A percentile compares a stretch with the other conserved stretches of the same genome.
phyloP scores from a whole-genome alignment of 2,329 filamentous ascomycete species.

The Colletotrichum higginsianum region DNA sequence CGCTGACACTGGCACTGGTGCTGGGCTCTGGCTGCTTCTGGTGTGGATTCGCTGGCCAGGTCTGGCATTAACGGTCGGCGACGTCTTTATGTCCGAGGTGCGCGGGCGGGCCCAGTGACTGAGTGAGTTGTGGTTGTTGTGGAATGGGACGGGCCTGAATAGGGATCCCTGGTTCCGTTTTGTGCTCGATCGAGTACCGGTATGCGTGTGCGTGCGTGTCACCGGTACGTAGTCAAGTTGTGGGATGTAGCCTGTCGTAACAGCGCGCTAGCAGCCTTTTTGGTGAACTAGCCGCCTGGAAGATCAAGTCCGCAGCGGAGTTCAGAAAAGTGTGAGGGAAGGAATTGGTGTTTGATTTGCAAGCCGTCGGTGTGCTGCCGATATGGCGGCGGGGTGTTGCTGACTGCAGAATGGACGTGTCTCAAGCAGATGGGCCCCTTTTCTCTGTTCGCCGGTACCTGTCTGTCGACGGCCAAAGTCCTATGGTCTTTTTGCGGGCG shows the following conservation, averaged over 20 bases:
- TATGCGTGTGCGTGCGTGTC: background rate
- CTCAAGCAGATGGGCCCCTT: slow-evolving; percentile 22
- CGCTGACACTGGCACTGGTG: slow-evolving; percentile 11
- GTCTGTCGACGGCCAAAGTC: slow-evolving; percentile 17
- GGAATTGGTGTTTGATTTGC: slow-evolving; percentile 34
- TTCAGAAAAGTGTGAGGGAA: slow-evolving; percentile 27
- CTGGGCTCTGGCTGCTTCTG: slow-evolving; percentile 24
- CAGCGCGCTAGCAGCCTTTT: slow-evolving; percentile 33
- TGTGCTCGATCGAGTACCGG: slow-evolving; percentile 6
- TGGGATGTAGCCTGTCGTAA: slow-evolving; percentile 31
- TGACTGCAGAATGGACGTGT: slow-evolving; percentile 40
- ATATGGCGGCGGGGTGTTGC: slow-evolving; percentile 35
- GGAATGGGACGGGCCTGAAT: slow-evolving; percentile 15
- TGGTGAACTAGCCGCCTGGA: slow-evolving; percentile 29
- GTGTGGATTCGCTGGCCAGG: slow-evolving; percentile 17
- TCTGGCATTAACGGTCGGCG: slow-evolving; percentile 50
- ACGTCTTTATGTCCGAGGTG: slow-evolving; percentile 59
- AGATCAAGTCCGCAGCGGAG: slow-evolving; percentile 41
- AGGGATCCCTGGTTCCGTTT: slow-evolving; percentile 35
- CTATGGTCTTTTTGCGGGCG: background rate
- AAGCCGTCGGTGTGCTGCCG: slow-evolving; percentile 27
- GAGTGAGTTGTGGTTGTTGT: background rate
- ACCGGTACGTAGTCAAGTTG: slow-evolving; percentile 23
- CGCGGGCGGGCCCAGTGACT: slow-evolving; percentile 38
- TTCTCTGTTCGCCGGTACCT: slow-evolving; percentile 18